Evolutionary conservation across 2,329 filamentous ascomycete genomes (phyloP), one percentile per base, ranked within the genome.

Genomic region (Monilinia polystroma): DNA sequence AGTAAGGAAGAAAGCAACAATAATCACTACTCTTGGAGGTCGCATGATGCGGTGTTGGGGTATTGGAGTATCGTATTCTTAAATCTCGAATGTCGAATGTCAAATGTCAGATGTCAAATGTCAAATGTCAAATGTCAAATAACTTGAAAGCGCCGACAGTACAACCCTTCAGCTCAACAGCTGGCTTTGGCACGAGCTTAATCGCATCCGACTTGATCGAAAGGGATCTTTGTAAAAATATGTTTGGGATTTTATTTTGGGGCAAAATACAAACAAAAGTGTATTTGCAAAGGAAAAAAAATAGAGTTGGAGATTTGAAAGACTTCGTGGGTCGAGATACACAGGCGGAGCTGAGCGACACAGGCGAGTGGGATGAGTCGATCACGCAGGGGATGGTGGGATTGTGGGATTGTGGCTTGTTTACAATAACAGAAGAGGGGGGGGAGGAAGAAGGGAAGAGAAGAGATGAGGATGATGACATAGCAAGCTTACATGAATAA

Each of bases 1-100:
- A 29, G 75, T 72, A 59, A 74, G 41, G 56, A 75, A 70, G 64
- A 77, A 76, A 60, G 71, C 72, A 54, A 68, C 72, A 26, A 72
- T 70, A 64, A 77, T 73, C 58, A 77, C 70, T 38, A 76, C 67
- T 70, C 75, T 72, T 68, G 75, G 75, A 65, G 74, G 71, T 71
- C 75, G 74, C 75, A 77, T 77, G 71, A 70, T 76, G 70, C 59
- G 62, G 38, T 55, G 41, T 16, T 43, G 12, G 38, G 38, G 38
- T 41, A 41, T 41, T 7, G 69, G 60, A 59, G 32, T 57, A 54
- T 67, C 45, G 65, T 56, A 29, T 57, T 56, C 55, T 65, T 57
- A 12, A 56, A 20, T 26, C 12, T 29, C 29, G 32, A 51, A 41
- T 14, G 20, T 38, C 32, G 35, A 67, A 68, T 67, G 3, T 32